Evolutionary conservation across 805 yeast genomes (phyloP).

Genomic region (Gaillardinia entomophila): DNA sequence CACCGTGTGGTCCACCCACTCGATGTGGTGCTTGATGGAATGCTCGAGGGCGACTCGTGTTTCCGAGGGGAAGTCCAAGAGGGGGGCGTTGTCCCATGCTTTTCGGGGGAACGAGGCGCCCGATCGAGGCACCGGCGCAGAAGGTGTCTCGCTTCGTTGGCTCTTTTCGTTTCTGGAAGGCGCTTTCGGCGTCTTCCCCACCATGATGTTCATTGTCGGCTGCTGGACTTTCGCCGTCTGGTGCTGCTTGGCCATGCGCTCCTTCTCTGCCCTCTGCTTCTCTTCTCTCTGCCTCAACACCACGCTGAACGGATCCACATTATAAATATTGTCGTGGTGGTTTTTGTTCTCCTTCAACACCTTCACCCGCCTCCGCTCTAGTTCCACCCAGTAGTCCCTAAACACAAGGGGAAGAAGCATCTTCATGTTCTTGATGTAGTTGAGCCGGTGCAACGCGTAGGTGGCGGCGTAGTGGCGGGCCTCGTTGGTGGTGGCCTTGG

Average conservation of each 20-base stretch:
- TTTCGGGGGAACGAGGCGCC: slow-evolving; percentile 39
- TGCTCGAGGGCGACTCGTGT: slow-evolving; percentile 59
- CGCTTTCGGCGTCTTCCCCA: slow-evolving; percentile 13
- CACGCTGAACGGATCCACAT: slow-evolving; percentile 72
- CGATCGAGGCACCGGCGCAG: slow-evolving; percentile 4
- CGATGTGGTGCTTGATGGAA: slow-evolving; percentile 50
- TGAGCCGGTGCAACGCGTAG: slow-evolving; percentile 72
- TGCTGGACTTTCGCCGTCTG: slow-evolving; percentile 47
- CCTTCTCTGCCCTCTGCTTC: slow-evolving; percentile 40
- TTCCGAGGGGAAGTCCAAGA: slow-evolving; percentile 62
- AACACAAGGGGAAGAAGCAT: slow-evolving; percentile 85
- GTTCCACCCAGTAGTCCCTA: slow-evolving; percentile 67
- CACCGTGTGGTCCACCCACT: slow-evolving; percentile 35
- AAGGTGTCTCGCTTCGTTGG: slow-evolving; percentile 1
- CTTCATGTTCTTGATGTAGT: slow-evolving; percentile 75
- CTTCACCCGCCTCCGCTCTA: slow-evolving; percentile 56
- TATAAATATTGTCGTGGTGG: slow-evolving; percentile 49
- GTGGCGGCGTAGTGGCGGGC: slow-evolving; percentile 92
- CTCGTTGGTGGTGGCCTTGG: slow-evolving; percentile 79
- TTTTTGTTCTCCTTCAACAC: slow-evolving; percentile 40
- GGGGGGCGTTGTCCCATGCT: slow-evolving; percentile 67
- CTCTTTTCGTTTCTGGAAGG: not conserved
- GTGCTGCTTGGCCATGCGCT: slow-evolving; percentile 38
- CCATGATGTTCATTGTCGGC: slow-evolving; percentile 39
- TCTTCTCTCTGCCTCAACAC: slow-evolving; percentile 51